Evolutionary conservation across 768 basidiomycete genomes (phyloP).

Genomic region (Sarcomyxa edulis): DNA sequence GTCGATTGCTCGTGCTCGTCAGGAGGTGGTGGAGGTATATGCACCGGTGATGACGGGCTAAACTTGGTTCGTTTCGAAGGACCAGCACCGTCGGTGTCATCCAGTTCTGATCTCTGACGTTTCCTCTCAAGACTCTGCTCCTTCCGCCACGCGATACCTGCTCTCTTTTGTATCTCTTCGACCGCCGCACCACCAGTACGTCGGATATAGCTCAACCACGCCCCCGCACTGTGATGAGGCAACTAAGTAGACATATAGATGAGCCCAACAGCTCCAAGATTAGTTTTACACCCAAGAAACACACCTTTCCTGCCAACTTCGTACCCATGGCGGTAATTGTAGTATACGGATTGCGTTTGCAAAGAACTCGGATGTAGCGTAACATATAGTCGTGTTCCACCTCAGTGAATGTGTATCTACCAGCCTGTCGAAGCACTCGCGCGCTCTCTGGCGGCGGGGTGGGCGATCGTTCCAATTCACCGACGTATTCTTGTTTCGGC

Average conservation of each 20-base stretch:
- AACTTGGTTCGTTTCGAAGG: conserved; percentile 6
- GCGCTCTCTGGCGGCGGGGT: conserved; percentile 37
- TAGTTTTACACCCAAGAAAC: too few species aligned
- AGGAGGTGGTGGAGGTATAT: background rate
- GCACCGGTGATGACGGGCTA: too few species aligned
- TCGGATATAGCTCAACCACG: conserved; percentile 43
- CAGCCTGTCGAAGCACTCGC: conserved; percentile 18
- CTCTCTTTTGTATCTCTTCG: conserved; percentile 43
- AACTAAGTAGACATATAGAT: conserved; percentile 40
- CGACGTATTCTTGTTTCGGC: background rate
- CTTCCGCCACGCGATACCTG: conserved; percentile 48
- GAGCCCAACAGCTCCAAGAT: too few species aligned
- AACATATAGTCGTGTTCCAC: conserved; percentile 45
- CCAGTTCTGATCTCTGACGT: conserved; percentile 8
- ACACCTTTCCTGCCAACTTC: conserved; percentile 42
- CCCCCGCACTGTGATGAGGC: conserved; percentile 47
- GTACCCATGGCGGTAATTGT: conserved; percentile 29
- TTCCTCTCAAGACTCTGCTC: conserved; percentile 16
- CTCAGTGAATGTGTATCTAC: conserved; percentile 41
- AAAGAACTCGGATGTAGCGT: conserved; percentile 37
- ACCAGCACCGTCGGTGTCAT: conserved; percentile 9
- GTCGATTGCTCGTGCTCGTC: background rate
- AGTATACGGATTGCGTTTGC: conserved; percentile 43
- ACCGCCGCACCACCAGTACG: conserved; percentile 28
- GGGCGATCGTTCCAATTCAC: conserved; percentile 26